Percentiles rank a stretch among this genome's conserved stretches.
Conservation (phyloP, 2,329 filamentous ascomycete genomes). For the Pyricularia pennisetigena region DNA sequence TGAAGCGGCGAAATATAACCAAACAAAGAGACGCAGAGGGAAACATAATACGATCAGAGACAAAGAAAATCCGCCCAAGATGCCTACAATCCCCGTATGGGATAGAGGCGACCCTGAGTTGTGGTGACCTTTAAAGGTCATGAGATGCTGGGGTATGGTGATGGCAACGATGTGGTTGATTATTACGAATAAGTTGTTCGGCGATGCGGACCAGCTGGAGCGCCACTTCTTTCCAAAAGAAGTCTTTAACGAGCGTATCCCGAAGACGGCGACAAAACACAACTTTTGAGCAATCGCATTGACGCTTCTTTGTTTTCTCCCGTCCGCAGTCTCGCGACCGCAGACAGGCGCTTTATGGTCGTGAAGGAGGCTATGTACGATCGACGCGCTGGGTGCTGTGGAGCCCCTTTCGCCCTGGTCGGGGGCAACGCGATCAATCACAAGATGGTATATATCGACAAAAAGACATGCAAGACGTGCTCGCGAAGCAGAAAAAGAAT, state of each 20-base stretch:
- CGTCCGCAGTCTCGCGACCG: neutral
- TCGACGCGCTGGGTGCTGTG: neutral
- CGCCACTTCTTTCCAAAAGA: neutral
- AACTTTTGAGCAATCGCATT: neutral
- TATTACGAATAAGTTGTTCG: neutral
- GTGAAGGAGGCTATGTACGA: neutral
- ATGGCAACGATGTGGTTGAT: neutral
- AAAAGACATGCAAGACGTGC: neutral
- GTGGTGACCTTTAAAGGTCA: neutral
- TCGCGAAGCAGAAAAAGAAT: neutral
- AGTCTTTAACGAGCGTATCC: neutral
- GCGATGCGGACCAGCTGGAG: neutral
- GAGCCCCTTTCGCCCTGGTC: neutral
- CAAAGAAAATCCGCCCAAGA: neutral
- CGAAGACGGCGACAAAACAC: neutral
- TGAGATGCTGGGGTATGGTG: neutral
- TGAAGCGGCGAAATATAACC: slow-evolving; percentile 1
- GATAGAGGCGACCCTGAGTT: neutral
- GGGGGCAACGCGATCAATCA: neutral
- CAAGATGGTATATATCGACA: neutral
- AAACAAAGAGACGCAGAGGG: neutral
- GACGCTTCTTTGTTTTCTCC: neutral
- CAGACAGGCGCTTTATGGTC: neutral
- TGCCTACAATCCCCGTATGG: neutral
- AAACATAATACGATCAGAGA: neutral